Evolutionary conservation across 225 moss, liverwort and hornwort species (phyloP).

Genomic region (Takakia lepidozioides): DNA sequence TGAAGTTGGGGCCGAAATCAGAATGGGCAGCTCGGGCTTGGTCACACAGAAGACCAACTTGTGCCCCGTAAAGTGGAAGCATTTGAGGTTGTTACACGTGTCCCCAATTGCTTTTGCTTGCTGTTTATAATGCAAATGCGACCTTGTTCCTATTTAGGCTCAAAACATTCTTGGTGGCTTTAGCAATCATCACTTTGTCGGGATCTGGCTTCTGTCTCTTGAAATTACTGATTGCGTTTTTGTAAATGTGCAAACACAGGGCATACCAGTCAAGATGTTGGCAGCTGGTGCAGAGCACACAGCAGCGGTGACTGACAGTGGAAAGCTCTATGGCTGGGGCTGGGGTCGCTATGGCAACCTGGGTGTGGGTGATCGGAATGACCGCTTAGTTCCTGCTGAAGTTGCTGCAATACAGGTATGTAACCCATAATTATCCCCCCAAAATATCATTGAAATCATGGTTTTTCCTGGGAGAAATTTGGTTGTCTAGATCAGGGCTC

Average conservation of each 20-base stretch:
- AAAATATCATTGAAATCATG: too few relatives aligned
- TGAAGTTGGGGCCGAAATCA: conserved; percentile 95
- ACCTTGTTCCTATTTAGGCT: too few relatives aligned
- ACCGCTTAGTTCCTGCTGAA: conserved; percentile 69
- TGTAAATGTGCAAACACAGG: conserved; percentile 22
- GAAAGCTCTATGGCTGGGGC: conserved; percentile 92
- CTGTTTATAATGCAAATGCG: too few relatives aligned
- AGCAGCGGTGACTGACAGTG: conserved; percentile 71
- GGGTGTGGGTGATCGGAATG: conserved; percentile 74
- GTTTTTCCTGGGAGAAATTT: too few relatives aligned
- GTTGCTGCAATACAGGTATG: conserved; percentile 56
- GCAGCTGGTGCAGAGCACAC: conserved; percentile 94
- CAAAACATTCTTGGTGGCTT: too few relatives aligned
- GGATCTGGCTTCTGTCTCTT: neutral
- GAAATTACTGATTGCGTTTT: neutral
- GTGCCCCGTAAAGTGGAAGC: conserved; percentile 64
- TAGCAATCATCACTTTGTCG: too few relatives aligned
- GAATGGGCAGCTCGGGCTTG: conserved; percentile 92
- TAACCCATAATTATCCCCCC: too few relatives aligned
- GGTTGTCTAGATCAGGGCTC: too few relatives aligned
- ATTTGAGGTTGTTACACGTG: too few relatives aligned
- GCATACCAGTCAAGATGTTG: conserved; percentile 62
- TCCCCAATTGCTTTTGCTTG: too few relatives aligned
- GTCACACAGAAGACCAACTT: conserved; percentile 66
- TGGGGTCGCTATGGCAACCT: conserved; percentile 97